These are phyloP conservation scores for Alternaria postmessia DNA, from an alignment of 2,329 filamentous ascomycete genomes.

Conservation along the genomic window DNA sequence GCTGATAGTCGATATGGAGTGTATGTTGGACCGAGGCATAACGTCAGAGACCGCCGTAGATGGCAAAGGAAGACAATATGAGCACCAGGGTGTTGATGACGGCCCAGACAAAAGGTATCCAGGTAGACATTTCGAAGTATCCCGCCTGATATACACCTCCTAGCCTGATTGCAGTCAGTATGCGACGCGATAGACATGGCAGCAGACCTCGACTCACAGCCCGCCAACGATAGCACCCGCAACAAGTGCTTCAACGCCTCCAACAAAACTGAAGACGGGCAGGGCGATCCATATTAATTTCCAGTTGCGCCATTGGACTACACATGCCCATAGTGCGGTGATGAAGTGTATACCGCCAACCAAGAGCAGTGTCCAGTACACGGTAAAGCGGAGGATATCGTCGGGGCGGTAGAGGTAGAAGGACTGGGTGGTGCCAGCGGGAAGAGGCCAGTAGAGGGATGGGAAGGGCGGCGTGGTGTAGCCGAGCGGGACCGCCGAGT, in stretches of 20 bases:
- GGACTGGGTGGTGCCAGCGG: constrained; percentile 63
- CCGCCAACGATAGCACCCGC: constrained; percentile 83
- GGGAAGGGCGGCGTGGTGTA: constrained; percentile 80
- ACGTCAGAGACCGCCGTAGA: constrained; percentile 79
- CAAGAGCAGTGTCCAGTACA: constrained; percentile 84
- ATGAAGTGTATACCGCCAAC: constrained; percentile 78
- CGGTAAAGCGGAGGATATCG: constrained; percentile 88
- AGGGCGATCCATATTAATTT: constrained; percentile 74
- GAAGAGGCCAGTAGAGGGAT: constrained; percentile 78
- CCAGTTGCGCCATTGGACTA: constrained; percentile 70
- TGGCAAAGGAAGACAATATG: constrained; percentile 89
- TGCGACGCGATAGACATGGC: neutral
- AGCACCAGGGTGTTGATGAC: constrained; percentile 83
- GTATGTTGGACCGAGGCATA: neutral
- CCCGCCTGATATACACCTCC: constrained; percentile 83
- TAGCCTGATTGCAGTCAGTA: constrained; percentile 60
- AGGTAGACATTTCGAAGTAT: constrained; percentile 90
- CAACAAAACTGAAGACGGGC: constrained; percentile 73
- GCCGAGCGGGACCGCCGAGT: constrained; percentile 59
- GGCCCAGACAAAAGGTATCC: constrained; percentile 90
- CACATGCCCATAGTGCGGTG: constrained; percentile 74
- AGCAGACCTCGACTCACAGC: constrained; percentile 64
- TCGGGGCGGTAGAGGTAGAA: constrained; percentile 74
- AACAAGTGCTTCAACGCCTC: constrained; percentile 77
- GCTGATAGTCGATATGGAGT: neutral